phyloP scores from a whole-genome alignment of 2,329 filamentous ascomycete species.

The Septoria linicola region DNA sequence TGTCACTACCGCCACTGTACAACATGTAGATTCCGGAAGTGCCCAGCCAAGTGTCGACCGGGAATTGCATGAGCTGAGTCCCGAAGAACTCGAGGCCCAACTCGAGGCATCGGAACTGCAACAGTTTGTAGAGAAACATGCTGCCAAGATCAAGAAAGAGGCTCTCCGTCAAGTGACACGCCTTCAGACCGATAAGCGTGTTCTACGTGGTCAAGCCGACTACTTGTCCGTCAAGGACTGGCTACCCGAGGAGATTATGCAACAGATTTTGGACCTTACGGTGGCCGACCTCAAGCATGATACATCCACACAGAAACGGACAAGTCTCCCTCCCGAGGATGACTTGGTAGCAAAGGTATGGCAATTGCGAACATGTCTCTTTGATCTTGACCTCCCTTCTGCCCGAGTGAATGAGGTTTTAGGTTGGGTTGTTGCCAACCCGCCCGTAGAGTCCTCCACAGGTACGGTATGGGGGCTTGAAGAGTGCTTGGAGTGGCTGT shows the following conservation, averaged over 20 bases:
- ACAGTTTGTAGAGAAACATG: constrained; percentile 79
- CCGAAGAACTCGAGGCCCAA: constrained; percentile 86
- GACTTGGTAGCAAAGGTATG: constrained; percentile 77
- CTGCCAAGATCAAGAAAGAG: constrained; percentile 75
- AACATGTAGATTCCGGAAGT: constrained; percentile 24
- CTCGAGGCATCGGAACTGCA: constrained; percentile 90
- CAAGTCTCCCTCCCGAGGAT: constrained; percentile 63
- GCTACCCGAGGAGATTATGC: constrained; percentile 76
- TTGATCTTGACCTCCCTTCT: constrained; percentile 66
- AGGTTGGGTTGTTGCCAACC: constrained; percentile 59
- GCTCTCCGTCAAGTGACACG: constrained; percentile 72
- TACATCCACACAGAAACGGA: constrained; percentile 48
- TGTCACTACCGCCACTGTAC: constrained; percentile 30
- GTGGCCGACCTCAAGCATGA: constrained; percentile 54
- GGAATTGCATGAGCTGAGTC: constrained; percentile 60
- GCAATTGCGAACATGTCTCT: constrained; percentile 74
- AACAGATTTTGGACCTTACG: constrained; percentile 72
- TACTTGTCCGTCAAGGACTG: constrained; percentile 71
- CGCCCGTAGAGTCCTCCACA: constrained; percentile 46
- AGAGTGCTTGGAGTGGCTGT: constrained; percentile 86
- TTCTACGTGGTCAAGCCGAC: constrained; percentile 77
- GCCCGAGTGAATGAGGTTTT: constrained; percentile 64
- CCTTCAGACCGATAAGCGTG: constrained; percentile 79
- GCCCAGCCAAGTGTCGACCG: constrained; percentile 15
- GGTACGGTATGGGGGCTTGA: constrained; percentile 73